Evolutionary conservation across 2,329 filamentous ascomycete species (phyloP), one percentile per base, ranked within the genome.

Genomic region (Aspergillus ustus): DNA sequence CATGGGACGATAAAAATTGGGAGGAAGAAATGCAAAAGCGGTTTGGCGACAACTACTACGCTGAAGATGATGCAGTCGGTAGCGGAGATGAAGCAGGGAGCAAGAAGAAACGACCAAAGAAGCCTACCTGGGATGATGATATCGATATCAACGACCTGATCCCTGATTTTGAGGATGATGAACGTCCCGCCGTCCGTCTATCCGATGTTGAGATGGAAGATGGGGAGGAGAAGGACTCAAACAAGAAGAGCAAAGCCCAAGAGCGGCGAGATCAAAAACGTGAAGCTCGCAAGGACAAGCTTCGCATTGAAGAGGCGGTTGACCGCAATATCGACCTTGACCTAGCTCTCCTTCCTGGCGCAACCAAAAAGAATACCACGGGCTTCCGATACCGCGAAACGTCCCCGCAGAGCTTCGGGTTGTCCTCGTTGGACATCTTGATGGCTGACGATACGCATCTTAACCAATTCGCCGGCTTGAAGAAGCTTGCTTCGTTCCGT

Each of bases 91-190:
- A 71, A 67, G 63, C 52, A 60, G 73, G 53, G 59, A 56, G 57
- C 29, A 88, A 86, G 74, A 88, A 86, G 72, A 87, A 87, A 67
- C 89, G 83, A 66, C 79, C 85, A 9, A 92, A 91, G 83, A 96
- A 96, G 80, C 92, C 92, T 9, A 91, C 88, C 65, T 99, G 94
- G 90, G 92, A 97, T 70, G 93, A 98, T 72, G 95, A 99, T 74
- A 97, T 99, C 70, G 93, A 98, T 73, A 98, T 99, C 80, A 92
- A 91, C 63, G 94, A 97, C 75, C 84, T 97, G 54, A 81, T 97
- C 29, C 93, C 92, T 1, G 92, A 96, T 63, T 97, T 96, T 20
- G 91, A 92, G n/a, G 90, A 91, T 28, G 86, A 86, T 79, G 71
- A 73, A n/a, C 64, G 82, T 53, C 85, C 86, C 20, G 79, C 80